These are phyloP conservation scores for Candida khao-thaluensis DNA, from an alignment of 805 yeast species.

Conservation along the genomic window DNA sequence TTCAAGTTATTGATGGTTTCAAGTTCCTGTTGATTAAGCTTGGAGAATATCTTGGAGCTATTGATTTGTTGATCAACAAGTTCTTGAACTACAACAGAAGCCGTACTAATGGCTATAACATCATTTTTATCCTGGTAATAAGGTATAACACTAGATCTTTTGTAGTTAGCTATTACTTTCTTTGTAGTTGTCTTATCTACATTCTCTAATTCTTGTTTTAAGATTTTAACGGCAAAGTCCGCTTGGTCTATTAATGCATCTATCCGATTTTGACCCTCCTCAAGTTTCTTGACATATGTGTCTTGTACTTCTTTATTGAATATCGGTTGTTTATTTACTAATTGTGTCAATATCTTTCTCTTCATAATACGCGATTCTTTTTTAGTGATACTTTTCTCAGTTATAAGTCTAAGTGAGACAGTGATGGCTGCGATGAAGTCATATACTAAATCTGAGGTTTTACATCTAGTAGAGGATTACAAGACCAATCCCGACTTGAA, in stretches of 20 bases:
- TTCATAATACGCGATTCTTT: constrained; percentile 5
- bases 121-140: constrained; percentile 29
- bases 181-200: neutral
- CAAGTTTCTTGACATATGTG: constrained; percentile 8
- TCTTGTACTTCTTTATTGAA: constrained; percentile 10
- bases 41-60: constrained; percentile 1
- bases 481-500: neutral
- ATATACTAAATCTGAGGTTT: neutral
- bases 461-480: neutral
- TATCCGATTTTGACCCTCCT: constrained; percentile 9
- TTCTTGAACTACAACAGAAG: constrained; percentile 11
- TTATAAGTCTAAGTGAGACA: too few relatives aligned
- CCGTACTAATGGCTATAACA: constrained; percentile 26
- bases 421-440: neutral
- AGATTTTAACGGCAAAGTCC: constrained; percentile 5
- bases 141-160: constrained; percentile 17
- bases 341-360: neutral
- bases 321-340: constrained; percentile 5
- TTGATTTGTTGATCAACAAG: constrained; percentile 6
- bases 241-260: constrained; percentile 8
- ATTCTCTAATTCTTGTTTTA: constrained; percentile 3
- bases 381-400: too few relatives aligned
- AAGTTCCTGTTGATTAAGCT: constrained; percentile 4
- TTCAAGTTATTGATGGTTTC: constrained; percentile 2
- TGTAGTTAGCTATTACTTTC: constrained; percentile 7